Base-by-base conservation (phyloP, 768 basidiomycete species). In the Tulasnella sp. region DNA sequence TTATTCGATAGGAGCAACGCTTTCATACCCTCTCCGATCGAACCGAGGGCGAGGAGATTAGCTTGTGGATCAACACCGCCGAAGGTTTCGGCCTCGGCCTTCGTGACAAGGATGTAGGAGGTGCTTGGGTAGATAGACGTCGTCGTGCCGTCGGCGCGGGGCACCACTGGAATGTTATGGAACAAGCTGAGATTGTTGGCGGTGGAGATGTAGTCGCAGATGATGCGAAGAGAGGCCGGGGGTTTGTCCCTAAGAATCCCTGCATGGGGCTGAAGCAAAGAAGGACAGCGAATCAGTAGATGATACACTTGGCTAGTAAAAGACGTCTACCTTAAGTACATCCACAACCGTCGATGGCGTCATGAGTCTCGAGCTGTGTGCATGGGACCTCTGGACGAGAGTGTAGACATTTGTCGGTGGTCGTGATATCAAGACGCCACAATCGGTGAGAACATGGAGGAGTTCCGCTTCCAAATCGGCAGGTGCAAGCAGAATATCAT, bases 151-250 rank as follows among this genome's bases (percentile, higher is more conserved):
- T 52, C 30, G 1, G 38, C 51, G 24, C 29, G 30, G 2, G 41
- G 41, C 11, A 56, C 43, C 32, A 56, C 3, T 4, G 41, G 55
- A 27, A 56, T 23, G 45, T 56, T 26, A 13, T 21, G 42, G 3
- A 56, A 10, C 17, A 56, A 24, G 21, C 21, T 38, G 24, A 56
- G 43, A n/a, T 56, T 42, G 30, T 56, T 23, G 5, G 41, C 55
- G 26, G 55, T 24, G 55, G 43, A 38, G 21, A 56, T 38, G 23
- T 56, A 56, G 1, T 56, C 4, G 30, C 55, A 56, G 17, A 56
- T 24, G 8, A 9, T 19, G 23, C n/a, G 11, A 4, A 13, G 41
- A 19, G 42, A 5, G 7, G 24, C 15, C 15, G 42, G 19, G 42
- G 34, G 17, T 23, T 44, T n/a, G 2, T n/a, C 55, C 7, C 27